These are phyloP conservation scores for Populus nigra DNA, from an alignment of 345 rosid species.

Conservation along the genomic window DNA sequence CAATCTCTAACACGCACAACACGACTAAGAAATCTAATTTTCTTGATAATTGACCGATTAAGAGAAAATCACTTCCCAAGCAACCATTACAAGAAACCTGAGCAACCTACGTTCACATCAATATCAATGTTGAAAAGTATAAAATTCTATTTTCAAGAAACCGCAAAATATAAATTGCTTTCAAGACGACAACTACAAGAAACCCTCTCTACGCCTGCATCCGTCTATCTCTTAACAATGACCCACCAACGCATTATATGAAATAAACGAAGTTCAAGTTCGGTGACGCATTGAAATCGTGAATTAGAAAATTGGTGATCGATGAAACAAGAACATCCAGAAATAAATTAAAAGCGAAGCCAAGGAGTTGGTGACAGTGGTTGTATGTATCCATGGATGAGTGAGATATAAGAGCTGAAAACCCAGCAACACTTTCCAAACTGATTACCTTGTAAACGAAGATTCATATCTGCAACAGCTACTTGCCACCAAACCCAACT, in stretches of 20 bases:
- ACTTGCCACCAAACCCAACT: constrained; percentile 54
- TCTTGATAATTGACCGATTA: background rate
- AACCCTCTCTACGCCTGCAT: constrained; percentile 6
- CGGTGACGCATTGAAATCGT: constrained; percentile 26
- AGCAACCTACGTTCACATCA: background rate
- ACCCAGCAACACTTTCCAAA: constrained; percentile 26
- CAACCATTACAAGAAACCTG: background rate
- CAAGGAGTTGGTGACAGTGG: constrained; percentile 46
- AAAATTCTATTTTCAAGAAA: background rate
- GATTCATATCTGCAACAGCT: constrained; percentile 37
- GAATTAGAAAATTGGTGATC: constrained; percentile 4
- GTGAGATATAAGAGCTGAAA: constrained; percentile 58
- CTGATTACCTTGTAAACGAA: constrained; percentile 40
- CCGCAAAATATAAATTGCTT: background rate
- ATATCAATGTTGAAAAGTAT: background rate
- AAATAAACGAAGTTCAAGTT: constrained; percentile 28
- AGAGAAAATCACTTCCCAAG: background rate
- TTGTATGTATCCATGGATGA: constrained; percentile 24
- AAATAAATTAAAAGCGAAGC: constrained; percentile 50
- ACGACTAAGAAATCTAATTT: background rate
- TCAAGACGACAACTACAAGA: constrained; percentile 2
- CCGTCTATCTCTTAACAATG: constrained; percentile 22
- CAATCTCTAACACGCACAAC: background rate
- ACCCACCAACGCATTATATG: constrained; percentile 35
- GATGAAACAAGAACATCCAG: constrained; percentile 20